Base-by-base conservation (phyloP, 2,329 filamentous ascomycete species). In the Mollisiaceae sp. region DNA sequence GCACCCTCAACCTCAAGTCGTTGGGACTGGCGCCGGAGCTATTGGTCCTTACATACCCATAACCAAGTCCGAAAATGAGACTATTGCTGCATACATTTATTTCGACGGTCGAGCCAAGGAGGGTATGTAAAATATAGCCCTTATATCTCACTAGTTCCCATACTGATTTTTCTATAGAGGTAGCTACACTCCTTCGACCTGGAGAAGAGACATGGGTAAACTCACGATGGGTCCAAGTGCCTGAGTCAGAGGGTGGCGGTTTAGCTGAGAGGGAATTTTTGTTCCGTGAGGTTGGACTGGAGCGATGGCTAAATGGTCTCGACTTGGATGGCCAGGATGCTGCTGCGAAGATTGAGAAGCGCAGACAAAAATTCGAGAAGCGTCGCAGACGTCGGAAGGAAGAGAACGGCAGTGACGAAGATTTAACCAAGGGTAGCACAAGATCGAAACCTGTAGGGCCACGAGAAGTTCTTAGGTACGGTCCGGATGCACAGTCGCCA, bases 181-280 rank as follows among this genome's bases (percentile, higher is more conserved):
- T 27, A 2, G 95, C 95, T 60, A 99, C 95, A 14, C 82, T 99
- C 64, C 83, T 99, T 60, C 86, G 95, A 63, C 91, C 94, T 14
- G 94, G 95, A 27, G 95, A 98, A 77, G 95, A 99, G 80, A 99
- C 95, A 1, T 99, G 95, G 95, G 96, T 99, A 27, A 99, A 98
- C 76, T 97, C 93, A 63, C 86, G 95, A 73, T 99, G 95, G 95
- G 95, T 99, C 59, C 94, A 96, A 76, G 89, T 99, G 8, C 93
- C 94, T 2, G 90, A 94, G 35, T 88, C 90, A 27, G 94, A 98
- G 79, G 94, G 94, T 38, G 95, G 95, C 59, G 95, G 95, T 50
- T 86, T 99, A 55, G 95, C 95, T 36, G 95, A 99, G 82, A 89
- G 95, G 70, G 95, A 99, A 77, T 99, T 99, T 73, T 82, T 99